Evolutionary conservation across 2,329 filamentous ascomycete species (phyloP), one percentile per base, ranked within the genome.

Genomic region (Diaporthe aspalathi): DNA sequence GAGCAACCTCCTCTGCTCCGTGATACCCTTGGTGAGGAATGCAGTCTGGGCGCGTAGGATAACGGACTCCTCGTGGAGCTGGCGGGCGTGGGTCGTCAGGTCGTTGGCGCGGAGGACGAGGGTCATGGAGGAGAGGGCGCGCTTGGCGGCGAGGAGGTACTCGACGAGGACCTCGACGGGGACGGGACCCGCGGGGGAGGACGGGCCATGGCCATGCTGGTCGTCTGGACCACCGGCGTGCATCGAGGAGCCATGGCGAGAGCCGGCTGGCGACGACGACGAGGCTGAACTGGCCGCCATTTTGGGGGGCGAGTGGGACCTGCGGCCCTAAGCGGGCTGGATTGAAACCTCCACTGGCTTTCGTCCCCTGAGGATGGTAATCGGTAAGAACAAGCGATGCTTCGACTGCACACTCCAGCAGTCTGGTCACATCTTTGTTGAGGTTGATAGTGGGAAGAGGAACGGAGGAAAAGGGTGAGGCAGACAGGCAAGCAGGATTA

Each of bases 31-130:
- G 65, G 87, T 88, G 8, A 95, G 81, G 78, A 94, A 94, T n/a
- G 84, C 85, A 0, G 91, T 90, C 76, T 92, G 87, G 9, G 93
- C 90, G 27, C 88, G 88, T 5, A 97, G 86, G 12, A 95, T 86
- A 67, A 94, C 91, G 60, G 91, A 91, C 75, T 96, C 92, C 78
- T 97, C 93, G 74, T 97, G 86, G 43, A 93, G 89, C 40, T 87
- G 84, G 43, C 94, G 91, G 5, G 94, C 94, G 17, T 89, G 86
- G 24, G 90, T 94, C 54, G 96, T 92, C 70, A 98, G 91, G 77
- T 97, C 93, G 78, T 96, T 95, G 74, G 94, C 95, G 72, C 93
- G 93, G 79, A 93, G 91, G 66, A 98, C 94, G 72, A 93, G 91
- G 52, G 87, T 90, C 80, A 97, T 94, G 14, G 94, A 94, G 20